These are phyloP conservation scores for Komagataella pseudopastoris DNA, from an alignment of 805 yeast genomes.

Conservation along the genomic window DNA sequence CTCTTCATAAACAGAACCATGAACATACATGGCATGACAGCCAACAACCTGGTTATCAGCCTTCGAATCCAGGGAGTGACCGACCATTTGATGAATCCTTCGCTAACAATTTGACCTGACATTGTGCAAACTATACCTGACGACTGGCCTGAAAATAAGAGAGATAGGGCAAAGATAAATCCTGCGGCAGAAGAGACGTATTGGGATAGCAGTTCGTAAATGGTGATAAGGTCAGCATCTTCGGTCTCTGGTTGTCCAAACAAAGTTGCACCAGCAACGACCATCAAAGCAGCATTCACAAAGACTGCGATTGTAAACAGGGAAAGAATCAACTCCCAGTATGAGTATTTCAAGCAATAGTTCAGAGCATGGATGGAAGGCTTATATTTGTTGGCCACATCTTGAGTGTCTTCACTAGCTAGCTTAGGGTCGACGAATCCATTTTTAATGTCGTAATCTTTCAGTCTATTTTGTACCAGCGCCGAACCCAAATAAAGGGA, in stretches of 20 bases:
- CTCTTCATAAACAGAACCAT: conserved; percentile 65
- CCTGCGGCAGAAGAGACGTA: conserved; percentile 70
- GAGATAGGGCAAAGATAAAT: conserved; percentile 70
- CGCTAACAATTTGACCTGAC: conserved; percentile 87
- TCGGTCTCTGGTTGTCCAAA: conserved; percentile 55
- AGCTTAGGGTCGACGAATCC: conserved; percentile 7
- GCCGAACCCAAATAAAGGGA: conserved; percentile 78
- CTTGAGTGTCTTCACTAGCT: conserved; percentile 10
- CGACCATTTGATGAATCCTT: conserved; percentile 80
- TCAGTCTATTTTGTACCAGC: conserved; percentile 71
- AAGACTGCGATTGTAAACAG: conserved; percentile 73
- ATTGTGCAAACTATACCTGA: conserved; percentile 91
- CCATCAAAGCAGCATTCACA: conserved; percentile 72
- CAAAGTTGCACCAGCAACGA: conserved; percentile 71
- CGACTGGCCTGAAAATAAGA: conserved; percentile 75
- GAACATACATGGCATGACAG: conserved; percentile 69
- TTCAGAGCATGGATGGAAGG: conserved; percentile 67
- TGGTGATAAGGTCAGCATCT: conserved; percentile 76
- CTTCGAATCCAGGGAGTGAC: conserved; percentile 72
- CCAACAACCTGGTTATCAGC: conserved; percentile 60
- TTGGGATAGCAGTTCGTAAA: conserved; percentile 47
- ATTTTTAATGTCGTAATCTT: conserved; percentile 49
- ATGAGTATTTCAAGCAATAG: conserved; percentile 60
- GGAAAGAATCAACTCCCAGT: conserved; percentile 56
- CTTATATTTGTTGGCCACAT: conserved; percentile 29